These are phyloP conservation scores for Cystofilobasidium ferigula DNA, from an alignment of 768 basidiomycete species.

Conservation along the genomic window DNA sequence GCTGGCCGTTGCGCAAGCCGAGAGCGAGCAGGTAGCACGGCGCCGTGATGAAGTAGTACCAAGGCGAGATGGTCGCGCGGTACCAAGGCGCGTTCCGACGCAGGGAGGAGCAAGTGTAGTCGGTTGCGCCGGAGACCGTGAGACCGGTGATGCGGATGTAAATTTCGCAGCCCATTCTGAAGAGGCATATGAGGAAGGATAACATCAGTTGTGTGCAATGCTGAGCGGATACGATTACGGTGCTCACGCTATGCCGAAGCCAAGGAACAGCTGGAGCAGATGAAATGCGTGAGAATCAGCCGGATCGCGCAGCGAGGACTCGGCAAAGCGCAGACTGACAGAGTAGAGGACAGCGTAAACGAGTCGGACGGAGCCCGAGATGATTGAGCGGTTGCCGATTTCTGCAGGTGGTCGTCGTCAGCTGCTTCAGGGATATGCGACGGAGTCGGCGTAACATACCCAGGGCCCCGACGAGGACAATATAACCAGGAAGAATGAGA, in stretches of 20 bases:
- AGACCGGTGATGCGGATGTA: constrained; percentile 50
- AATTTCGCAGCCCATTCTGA: constrained; percentile 54
- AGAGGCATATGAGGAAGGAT: background rate
- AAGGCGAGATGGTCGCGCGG: constrained; percentile 54
- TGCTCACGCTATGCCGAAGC: constrained; percentile 57
- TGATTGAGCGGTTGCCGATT: constrained; percentile 65
- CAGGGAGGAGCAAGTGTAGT: constrained; percentile 51
- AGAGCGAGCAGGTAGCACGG: constrained; percentile 37
- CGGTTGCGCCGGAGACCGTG: constrained; percentile 45
- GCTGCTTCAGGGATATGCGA: too few relatives aligned
- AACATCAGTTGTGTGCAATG: too few relatives aligned
- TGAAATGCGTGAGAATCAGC: too few relatives aligned
- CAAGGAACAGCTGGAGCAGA: constrained; percentile 46
- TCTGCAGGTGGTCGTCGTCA: constrained; percentile 38
- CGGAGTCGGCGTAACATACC: too few relatives aligned
- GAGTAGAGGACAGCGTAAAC: constrained; percentile 67
- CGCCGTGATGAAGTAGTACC: constrained; percentile 46
- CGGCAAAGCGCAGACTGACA: too few relatives aligned
- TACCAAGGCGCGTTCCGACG: constrained; percentile 63
- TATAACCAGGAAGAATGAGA: constrained; percentile 48
- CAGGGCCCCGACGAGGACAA: constrained; percentile 50
- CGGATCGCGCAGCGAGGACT: too few relatives aligned
- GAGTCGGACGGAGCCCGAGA: constrained; percentile 70
- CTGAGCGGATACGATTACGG: too few relatives aligned
- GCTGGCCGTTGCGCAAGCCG: constrained; percentile 40